Percentiles rank a stretch among this genome's conserved stretches.
Conservation (phyloP, 2,329 filamentous ascomycete genomes). For the Colletotrichum tabaci region DNA sequence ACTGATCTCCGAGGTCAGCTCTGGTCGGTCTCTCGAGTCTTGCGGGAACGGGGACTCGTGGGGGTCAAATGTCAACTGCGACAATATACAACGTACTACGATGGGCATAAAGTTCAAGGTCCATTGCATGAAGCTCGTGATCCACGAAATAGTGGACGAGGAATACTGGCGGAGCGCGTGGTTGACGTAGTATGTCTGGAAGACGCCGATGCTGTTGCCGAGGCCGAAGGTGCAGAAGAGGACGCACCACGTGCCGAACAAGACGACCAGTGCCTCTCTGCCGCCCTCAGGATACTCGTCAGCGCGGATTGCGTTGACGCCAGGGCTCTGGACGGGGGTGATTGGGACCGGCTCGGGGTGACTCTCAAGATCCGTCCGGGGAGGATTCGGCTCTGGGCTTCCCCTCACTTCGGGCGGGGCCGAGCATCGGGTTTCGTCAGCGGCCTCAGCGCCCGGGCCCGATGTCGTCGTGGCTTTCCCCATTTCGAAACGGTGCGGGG, state of each 20-base stretch:
- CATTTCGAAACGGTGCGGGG: constrained; percentile 1
- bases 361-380: constrained; percentile 34
- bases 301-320: constrained; percentile 48
- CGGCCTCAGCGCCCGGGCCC: background rate
- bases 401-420: background rate
- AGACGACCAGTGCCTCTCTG: constrained; percentile 68
- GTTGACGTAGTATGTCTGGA: constrained; percentile 71
- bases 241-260: constrained; percentile 62
- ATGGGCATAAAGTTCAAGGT: constrained; percentile 63
- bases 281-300: constrained; percentile 70
- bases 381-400: background rate
- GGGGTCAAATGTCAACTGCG: too few species aligned
- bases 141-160: constrained; percentile 71
- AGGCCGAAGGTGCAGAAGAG: constrained; percentile 62
- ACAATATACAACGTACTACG: constrained; percentile 48
- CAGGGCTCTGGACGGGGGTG: background rate
- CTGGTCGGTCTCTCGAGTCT: constrained; percentile 53
- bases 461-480: constrained; percentile 1
- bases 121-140: constrained; percentile 66
- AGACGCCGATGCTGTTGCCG: constrained; percentile 65
- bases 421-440: background rate
- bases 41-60: constrained; percentile 40
- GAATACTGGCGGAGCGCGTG: constrained; percentile 63
- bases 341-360: constrained; percentile 9
- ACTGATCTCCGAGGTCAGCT: constrained; percentile 28